These are phyloP conservation scores for Wallacemonas sp. DNA, from an alignment of 208 protist species.

Conservation along the genomic window DNA sequence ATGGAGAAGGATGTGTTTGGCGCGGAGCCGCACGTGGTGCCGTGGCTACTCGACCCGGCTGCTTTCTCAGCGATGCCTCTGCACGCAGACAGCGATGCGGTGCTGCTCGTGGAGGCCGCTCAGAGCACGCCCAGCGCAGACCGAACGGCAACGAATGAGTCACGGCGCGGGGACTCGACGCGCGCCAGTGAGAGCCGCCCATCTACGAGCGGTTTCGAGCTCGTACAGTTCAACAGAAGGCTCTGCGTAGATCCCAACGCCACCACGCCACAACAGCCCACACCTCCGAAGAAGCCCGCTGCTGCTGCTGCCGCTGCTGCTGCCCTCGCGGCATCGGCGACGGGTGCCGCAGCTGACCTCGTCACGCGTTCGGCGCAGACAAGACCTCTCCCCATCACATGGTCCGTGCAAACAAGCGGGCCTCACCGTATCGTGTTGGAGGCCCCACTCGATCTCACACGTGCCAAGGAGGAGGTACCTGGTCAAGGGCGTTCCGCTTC, in stretches of 20 bases:
- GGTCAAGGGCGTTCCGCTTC: background rate
- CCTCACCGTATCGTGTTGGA: too few relatives aligned
- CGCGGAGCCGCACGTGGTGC: constrained; percentile 42
- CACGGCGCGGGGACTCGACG: too few relatives aligned
- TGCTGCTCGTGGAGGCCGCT: constrained; percentile 50
- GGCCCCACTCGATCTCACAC: too few relatives aligned
- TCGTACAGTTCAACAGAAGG: constrained; percentile 8
- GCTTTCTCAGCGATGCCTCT: constrained; percentile 66
- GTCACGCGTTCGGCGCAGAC: too few relatives aligned
- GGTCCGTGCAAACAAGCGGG: too few relatives aligned
- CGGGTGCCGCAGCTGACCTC: background rate
- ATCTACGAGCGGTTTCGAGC: background rate
- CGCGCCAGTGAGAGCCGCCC: background rate
- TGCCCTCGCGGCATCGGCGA: background rate
- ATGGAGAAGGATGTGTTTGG: background rate
- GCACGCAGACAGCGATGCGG: constrained; percentile 46
- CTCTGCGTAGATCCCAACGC: background rate
- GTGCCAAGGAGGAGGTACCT: too few relatives aligned
- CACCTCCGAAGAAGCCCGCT: too few relatives aligned
- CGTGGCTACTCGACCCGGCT: constrained; percentile 69
- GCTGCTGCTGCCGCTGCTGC: background rate
- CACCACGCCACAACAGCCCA: background rate
- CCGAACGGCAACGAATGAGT: background rate
- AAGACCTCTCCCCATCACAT: too few relatives aligned
- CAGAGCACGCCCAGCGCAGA: background rate